Evolutionary conservation across 331 rosid species (phyloP).

Genomic region (Pyrus hybrid): DNA sequence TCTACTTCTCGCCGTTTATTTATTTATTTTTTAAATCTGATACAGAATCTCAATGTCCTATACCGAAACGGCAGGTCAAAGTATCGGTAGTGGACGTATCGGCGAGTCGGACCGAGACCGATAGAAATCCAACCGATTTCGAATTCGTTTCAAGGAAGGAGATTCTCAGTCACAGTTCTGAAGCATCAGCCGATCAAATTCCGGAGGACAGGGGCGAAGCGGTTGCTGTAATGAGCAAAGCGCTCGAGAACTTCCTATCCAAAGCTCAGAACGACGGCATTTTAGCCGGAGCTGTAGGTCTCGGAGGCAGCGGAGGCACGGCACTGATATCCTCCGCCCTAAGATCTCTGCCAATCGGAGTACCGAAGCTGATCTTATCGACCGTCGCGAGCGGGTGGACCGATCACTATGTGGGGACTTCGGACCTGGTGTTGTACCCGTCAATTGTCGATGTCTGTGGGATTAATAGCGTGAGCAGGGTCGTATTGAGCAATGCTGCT

Average conservation of each 20-base stretch:
- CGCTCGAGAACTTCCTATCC: conserved; percentile 45
- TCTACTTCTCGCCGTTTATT: not conserved
- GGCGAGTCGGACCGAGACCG: conserved; percentile 27
- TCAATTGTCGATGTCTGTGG: conserved; percentile 81
- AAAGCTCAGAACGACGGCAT: conserved; percentile 31
- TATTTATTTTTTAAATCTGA: not conserved
- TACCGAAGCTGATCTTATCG: conserved; percentile 76
- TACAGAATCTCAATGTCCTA: not conserved
- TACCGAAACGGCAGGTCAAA: conserved; percentile 35
- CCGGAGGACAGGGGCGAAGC: conserved; percentile 78
- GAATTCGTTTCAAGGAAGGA: conserved; percentile 57
- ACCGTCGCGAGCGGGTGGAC: conserved; percentile 90
- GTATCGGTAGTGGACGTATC: conserved; percentile 68
- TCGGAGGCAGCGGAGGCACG: conserved; percentile 89
- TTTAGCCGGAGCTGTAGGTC: conserved; percentile 64
- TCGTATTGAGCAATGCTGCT: conserved; percentile 56
- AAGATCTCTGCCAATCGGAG: conserved; percentile 59
- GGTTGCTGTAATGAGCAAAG: conserved; percentile 57
- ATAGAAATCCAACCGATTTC: conserved; percentile 31
- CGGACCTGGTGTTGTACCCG: conserved; percentile 66
- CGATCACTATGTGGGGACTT: conserved; percentile 68
- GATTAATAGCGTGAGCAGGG: conserved; percentile 65
- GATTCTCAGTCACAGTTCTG: conserved; percentile 33
- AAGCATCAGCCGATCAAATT: conserved; percentile 13
- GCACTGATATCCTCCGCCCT: conserved; percentile 57